Conservation (phyloP, 176 grass and related monocot genomes). For the Juncus inflexus region DNA sequence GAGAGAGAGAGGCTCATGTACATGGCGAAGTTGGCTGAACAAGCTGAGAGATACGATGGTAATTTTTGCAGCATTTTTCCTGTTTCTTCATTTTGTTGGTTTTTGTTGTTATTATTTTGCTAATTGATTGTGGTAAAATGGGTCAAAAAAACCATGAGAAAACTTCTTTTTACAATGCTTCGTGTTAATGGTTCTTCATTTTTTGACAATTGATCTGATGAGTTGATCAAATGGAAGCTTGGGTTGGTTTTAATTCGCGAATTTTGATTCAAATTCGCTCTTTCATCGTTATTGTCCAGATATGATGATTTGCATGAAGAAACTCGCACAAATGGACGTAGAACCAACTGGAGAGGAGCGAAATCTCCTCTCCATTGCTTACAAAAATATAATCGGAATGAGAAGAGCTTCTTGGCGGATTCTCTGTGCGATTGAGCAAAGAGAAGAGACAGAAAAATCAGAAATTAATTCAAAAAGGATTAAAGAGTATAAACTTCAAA, state of each 20-base stretch:
- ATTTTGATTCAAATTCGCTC: background rate
- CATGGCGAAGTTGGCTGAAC: constrained; percentile 55
- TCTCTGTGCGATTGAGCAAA: constrained; percentile 49
- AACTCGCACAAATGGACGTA: constrained; percentile 79
- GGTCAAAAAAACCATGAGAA: background rate
- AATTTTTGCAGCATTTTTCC: constrained; percentile 6
- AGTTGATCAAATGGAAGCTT: background rate
- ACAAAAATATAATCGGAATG: constrained; percentile 68
- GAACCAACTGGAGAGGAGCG: constrained; percentile 81
- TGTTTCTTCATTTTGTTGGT: background rate
- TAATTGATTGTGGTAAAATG: background rate
- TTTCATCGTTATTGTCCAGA: constrained; percentile 38
- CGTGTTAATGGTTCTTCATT: background rate
- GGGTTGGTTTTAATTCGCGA: background rate
- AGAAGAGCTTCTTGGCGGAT: constrained; percentile 77
- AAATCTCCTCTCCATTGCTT: constrained; percentile 63
- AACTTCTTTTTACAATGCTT: background rate
- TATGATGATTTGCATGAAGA: constrained; percentile 78
- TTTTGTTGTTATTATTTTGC: constrained; percentile 17
- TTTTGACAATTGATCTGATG: background rate
- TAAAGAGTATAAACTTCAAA: constrained; percentile 51
- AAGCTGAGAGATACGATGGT: constrained; percentile 62
- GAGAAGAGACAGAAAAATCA: constrained; percentile 28
- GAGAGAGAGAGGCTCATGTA: constrained; percentile 48
- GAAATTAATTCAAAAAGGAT: constrained; percentile 39